Evolutionary conservation across 768 basidiomycete genomes (phyloP).

Genomic region (Macrolepiota albuminosa): DNA sequence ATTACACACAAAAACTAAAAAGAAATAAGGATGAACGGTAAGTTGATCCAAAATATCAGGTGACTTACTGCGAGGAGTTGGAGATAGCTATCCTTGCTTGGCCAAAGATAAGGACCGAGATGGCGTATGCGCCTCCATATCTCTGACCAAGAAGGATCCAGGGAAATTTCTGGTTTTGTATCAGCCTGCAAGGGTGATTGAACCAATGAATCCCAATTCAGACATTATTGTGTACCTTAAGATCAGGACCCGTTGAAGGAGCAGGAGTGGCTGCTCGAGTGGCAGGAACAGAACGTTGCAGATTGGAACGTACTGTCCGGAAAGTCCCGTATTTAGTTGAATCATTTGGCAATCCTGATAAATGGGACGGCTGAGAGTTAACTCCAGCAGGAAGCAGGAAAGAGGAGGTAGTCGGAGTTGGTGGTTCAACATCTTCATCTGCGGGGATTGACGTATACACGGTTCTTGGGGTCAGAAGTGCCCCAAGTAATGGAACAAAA

Average conservation of each 20-base stretch:
- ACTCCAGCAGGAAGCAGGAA: conserved; percentile 52
- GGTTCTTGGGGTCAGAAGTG: conserved; percentile 60
- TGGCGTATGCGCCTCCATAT: conserved; percentile 59
- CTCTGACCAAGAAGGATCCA: conserved; percentile 71
- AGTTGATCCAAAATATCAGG: background rate
- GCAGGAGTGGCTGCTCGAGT: conserved; percentile 49
- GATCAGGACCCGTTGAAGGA: conserved; percentile 34
- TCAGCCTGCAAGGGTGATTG: conserved; percentile 24
- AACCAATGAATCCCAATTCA: background rate
- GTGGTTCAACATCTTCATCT: conserved; percentile 35
- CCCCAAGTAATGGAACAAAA: conserved; percentile 53
- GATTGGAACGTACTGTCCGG: conserved; percentile 41
- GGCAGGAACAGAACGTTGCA: conserved; percentile 47
- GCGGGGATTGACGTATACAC: conserved; percentile 51
- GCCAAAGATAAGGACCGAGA: conserved; percentile 83
- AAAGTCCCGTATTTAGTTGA: conserved; percentile 76
- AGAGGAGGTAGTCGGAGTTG: conserved; percentile 41
- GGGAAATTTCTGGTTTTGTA: conserved; percentile 45
- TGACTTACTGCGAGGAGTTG: conserved; percentile 63
- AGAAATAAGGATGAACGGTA: background rate
- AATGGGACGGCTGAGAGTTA: conserved; percentile 38
- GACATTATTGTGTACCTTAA: conserved; percentile 27
- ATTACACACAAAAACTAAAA: conserved; percentile 61
- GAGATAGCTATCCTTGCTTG: conserved; percentile 55
- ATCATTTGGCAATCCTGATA: conserved; percentile 34